Base-by-base conservation (phyloP, 1,284 basidiomycete genomes). In the Golubevia sp. region DNA sequence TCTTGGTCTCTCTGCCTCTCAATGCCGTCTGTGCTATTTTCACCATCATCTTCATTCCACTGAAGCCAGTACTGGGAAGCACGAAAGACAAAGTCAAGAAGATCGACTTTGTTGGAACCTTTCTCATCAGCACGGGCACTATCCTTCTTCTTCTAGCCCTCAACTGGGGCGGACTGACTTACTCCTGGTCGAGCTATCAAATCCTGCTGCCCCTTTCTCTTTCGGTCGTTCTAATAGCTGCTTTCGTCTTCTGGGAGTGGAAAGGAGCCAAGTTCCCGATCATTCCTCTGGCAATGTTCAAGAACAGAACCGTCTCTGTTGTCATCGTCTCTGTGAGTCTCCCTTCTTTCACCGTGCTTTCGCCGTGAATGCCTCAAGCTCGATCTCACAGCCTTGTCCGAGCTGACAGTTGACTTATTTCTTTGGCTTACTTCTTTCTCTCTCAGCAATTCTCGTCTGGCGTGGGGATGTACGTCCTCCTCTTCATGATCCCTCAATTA, bases 181-280 rank as follows among this genome's bases (percentile, higher is more conserved):
- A 79, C 53, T 8, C 76, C 0, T 90, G 79, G 61, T 85, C 76
- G 7, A 63, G 56, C 13, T 70, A 73, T 1, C 74, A 61, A 5
- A 73, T 75, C 2, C 66, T 81, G 20, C 90, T 86, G 0, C 88
- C 90, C 0, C 82, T 92, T 1, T 82, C 88, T 53, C 86, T 88
- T 0, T 90, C 91, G 0, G 67, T 88, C 11, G 67, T 88, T 1
- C 85, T 90, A 0, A 82, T 89, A 8, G 83, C 74, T 0, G 61
- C 90, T 0, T 92, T 92, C 79, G 87, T 90, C 56, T 57, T 89
- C 18, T 91, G 90, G 86, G 91, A 93, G 84, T 90, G 89, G 87
- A 90, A 88, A 74, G 86, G 89, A 0, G 89, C 90, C 0, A 84
- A 83, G 48, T 85, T 92, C 5, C 90, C 91, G 1, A 64, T 82